These are phyloP conservation scores for Tuctoria greenei DNA, from an alignment of 176 grass and related monocot genomes.

Conservation along the genomic window DNA sequence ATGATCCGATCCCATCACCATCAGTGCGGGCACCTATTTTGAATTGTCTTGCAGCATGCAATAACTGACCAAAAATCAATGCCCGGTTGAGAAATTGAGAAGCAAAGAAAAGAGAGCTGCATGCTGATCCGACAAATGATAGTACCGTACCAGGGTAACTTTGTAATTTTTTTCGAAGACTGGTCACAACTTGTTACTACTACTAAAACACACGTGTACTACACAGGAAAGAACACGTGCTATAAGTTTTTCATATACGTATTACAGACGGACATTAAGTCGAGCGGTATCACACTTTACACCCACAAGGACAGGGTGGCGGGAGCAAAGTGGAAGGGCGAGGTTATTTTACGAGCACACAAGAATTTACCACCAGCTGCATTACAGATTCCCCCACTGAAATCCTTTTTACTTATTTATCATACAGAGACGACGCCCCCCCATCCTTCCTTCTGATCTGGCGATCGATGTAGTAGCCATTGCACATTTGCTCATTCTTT, in stretches of 20 bases:
- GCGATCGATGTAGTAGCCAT: neutral
- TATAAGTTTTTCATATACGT: slow-evolving; percentile 2
- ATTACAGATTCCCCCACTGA: neutral
- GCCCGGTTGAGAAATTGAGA: neutral
- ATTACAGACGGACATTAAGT: slow-evolving; percentile 23
- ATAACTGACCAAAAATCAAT: neutral
- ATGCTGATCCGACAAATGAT: neutral
- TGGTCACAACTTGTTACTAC: neutral
- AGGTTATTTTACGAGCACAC: neutral
- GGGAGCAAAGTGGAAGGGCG: neutral
- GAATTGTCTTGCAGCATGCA: neutral
- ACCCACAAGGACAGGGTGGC: neutral
- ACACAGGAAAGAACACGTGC: neutral
- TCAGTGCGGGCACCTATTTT: neutral
- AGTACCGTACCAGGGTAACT: neutral
- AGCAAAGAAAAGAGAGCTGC: neutral
- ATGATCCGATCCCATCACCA: neutral
- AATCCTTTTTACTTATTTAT: slow-evolving; percentile 25
- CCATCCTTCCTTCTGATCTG: neutral
- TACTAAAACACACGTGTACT: too few relatives aligned
- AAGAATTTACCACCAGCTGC: slow-evolving; percentile 32
- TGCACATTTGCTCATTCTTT: neutral
- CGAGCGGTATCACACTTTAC: neutral
- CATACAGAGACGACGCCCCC: neutral
- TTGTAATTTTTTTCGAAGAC: neutral